phyloP scores from a whole-genome alignment of 345 rosid species.

The Litchi chinensis region DNA sequence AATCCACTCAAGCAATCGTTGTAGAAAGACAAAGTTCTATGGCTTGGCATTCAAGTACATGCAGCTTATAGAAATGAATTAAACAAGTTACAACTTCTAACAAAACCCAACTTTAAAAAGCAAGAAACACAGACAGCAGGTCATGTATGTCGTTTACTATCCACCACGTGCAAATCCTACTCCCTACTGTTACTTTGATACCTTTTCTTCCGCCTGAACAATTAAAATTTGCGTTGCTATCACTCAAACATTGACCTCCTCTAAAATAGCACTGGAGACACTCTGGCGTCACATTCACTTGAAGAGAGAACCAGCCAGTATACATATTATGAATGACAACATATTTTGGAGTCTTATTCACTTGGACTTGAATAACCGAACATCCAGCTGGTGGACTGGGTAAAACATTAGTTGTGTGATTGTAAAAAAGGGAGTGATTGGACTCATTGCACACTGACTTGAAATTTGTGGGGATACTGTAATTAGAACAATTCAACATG shows the following conservation, averaged over 20 bases:
- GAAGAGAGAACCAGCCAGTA: neutral
- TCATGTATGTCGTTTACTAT: neutral
- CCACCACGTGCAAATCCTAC: neutral
- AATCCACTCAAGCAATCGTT: too few species aligned
- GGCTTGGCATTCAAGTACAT: neutral
- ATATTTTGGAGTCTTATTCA: neutral
- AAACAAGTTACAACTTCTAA: too few species aligned
- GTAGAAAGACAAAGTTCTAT: too few species aligned
- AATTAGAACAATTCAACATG: slow-evolving; percentile 33
- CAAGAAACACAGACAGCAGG: neutral
- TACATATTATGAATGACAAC: neutral
- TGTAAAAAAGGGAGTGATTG: slow-evolving; percentile 7
- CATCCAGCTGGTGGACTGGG: slow-evolving; percentile 21
- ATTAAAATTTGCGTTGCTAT: neutral
- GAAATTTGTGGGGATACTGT: neutral
- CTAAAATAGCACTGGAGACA: slow-evolving; percentile 16
- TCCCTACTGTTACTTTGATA: too few species aligned
- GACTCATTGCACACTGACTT: slow-evolving; percentile 1
- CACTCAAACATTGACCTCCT: slow-evolving; percentile 12
- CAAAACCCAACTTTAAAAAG: too few species aligned
- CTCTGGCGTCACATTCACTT: neutral
- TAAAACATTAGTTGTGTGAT: neutral
- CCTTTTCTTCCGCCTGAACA: too few species aligned
- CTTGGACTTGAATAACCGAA: slow-evolving; percentile 26
- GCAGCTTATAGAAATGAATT: too few species aligned